Evolutionary conservation across 2,329 filamentous ascomycete genomes (phyloP).

Genomic region (Triangularia verruculosa): DNA sequence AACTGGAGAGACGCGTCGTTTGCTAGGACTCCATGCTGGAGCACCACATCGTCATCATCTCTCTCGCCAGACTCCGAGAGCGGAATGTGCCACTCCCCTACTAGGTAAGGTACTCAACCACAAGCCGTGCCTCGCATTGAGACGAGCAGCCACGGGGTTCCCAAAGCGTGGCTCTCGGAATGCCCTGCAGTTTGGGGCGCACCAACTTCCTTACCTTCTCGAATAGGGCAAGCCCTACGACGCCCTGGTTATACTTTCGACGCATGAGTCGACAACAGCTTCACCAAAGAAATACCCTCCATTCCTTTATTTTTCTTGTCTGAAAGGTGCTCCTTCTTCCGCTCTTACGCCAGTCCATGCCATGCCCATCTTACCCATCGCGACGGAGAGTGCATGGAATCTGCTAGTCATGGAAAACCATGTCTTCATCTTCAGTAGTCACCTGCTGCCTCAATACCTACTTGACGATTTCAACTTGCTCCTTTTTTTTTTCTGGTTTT

Average conservation of each 20-base stretch:
- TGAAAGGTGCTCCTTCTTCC: background rate
- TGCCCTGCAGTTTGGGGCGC: background rate
- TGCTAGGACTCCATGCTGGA: background rate
- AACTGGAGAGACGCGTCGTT: conserved; percentile 1
- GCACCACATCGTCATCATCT: background rate
- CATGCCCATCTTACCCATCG: background rate
- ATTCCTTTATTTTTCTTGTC: background rate
- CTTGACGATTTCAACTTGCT: background rate
- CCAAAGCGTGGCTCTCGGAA: background rate
- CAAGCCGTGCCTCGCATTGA: background rate
- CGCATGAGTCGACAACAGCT: background rate
- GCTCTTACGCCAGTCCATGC: background rate
- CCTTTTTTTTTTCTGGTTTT: conserved; percentile 4
- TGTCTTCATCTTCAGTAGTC: background rate
- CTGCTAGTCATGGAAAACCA: background rate
- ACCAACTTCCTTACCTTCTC: conserved; percentile 4
- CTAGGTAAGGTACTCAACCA: too few species aligned
- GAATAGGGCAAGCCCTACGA: conserved; percentile 3
- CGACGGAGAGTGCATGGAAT: background rate
- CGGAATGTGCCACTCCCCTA: background rate
- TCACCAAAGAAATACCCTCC: background rate
- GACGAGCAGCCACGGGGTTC: background rate
- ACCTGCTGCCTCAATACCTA: background rate
- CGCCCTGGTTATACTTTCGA: background rate
- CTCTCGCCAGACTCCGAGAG: background rate